phyloP scores from a whole-genome alignment of 2,329 filamentous ascomycete species.

The Ustulina deusta region DNA sequence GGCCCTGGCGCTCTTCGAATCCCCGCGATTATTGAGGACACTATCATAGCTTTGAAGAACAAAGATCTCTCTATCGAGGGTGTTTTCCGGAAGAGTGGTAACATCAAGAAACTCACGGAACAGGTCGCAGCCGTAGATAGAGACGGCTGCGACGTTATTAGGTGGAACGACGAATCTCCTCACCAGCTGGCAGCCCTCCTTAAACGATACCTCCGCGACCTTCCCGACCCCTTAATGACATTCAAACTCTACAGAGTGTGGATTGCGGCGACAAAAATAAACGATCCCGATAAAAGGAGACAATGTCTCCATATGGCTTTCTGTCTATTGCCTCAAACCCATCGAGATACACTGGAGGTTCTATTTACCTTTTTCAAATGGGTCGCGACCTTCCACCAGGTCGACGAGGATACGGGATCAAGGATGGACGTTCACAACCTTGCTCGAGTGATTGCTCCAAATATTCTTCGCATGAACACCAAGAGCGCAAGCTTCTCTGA shows the following conservation, averaged over 20 bases:
- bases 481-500: constrained; percentile 78
- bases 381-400: constrained; percentile 96
- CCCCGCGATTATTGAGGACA: constrained; percentile 93
- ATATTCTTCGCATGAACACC: constrained; percentile 82
- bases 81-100: constrained; percentile 98
- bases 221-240: constrained; percentile 94
- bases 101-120: constrained; percentile 93
- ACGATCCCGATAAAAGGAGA: constrained; percentile 82
- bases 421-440: constrained; percentile 99
- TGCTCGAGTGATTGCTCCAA: constrained; percentile 96
- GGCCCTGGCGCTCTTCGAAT: constrained; percentile 91
- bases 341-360: constrained; percentile 94
- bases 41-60: constrained; percentile 93
- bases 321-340: constrained; percentile 90
- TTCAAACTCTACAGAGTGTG: constrained; percentile 94
- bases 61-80: constrained; percentile 99
- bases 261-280: constrained; percentile 88
- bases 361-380: constrained; percentile 97
- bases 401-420: constrained; percentile 95
- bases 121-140: constrained; percentile 87
- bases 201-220: constrained; percentile 93
- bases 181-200: constrained; percentile 93
- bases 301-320: constrained; percentile 90
- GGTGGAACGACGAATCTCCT: constrained; percentile 88
- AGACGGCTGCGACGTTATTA: constrained; percentile 85